phyloP scores from a whole-genome alignment of 768 basidiomycete genomes.

The Boletus huronensis region DNA sequence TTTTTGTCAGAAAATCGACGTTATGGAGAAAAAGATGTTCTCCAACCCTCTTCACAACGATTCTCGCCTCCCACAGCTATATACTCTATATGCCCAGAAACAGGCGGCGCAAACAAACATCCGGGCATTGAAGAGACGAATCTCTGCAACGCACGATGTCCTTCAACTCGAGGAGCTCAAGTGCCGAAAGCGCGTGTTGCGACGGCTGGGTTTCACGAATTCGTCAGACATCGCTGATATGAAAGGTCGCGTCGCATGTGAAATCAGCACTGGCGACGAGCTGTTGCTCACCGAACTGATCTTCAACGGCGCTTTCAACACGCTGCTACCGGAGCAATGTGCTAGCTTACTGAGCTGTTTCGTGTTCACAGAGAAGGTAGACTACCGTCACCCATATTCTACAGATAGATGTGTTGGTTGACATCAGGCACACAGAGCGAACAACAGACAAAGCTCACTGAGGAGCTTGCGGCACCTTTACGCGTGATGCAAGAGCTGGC shows the following conservation, averaged over 20 bases:
- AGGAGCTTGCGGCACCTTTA: constrained; percentile 89
- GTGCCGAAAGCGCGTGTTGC: constrained; percentile 87
- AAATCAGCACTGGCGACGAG: constrained; percentile 97
- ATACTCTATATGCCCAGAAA: constrained; percentile 77
- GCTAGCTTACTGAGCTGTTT: constrained; percentile 96
- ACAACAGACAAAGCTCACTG: constrained; percentile 79
- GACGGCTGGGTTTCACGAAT: constrained; percentile 88
- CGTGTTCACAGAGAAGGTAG: constrained; percentile 94
- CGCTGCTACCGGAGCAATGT: constrained; percentile 85
- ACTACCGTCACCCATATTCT: constrained; percentile 6
- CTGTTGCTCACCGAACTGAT: constrained; percentile 93
- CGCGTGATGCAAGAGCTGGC: constrained; percentile 96
- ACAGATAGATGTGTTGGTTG: not conserved
- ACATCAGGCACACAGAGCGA: constrained; percentile 57
- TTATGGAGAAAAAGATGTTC: constrained; percentile 84
- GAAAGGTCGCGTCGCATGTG: constrained; percentile 97
- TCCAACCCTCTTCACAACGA: constrained; percentile 77
- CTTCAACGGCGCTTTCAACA: constrained; percentile 95
- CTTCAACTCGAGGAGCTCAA: constrained; percentile 96
- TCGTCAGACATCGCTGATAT: constrained; percentile 91
- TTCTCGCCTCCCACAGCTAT: constrained; percentile 73
- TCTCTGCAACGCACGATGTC: constrained; percentile 87
- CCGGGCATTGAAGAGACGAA: constrained; percentile 77
- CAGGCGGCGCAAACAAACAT: constrained; percentile 65
- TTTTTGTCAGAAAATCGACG: constrained; percentile 73